Evolutionary conservation across 2,329 filamentous ascomycete species (phyloP).

Genomic region (Exophiala oligosperma): DNA sequence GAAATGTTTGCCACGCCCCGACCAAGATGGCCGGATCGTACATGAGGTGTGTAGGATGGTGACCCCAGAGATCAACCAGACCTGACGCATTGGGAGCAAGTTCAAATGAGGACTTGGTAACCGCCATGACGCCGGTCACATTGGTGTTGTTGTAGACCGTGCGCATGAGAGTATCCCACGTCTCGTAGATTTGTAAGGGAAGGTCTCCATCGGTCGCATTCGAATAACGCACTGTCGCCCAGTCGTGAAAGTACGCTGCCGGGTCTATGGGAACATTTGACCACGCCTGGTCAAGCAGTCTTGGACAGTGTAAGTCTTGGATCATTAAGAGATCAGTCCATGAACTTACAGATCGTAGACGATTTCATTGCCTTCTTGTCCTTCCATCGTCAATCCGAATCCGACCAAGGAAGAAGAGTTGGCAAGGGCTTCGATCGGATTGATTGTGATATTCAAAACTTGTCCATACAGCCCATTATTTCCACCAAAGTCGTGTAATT

Average conservation of each 20-base stretch:
- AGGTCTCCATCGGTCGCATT: constrained; percentile 13
- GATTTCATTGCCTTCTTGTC: constrained; percentile 55
- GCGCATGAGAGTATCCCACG: constrained; percentile 49
- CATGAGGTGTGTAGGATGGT: constrained; percentile 44
- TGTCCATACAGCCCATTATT: constrained; percentile 54
- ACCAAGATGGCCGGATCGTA: constrained; percentile 44
- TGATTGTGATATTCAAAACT: constrained; percentile 49
- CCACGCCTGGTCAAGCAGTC: constrained; percentile 54
- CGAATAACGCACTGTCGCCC: constrained; percentile 47
- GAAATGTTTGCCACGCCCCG: constrained; percentile 42
- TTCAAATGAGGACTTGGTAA: constrained; percentile 50
- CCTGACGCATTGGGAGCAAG: constrained; percentile 45
- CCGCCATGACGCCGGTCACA: constrained; percentile 37
- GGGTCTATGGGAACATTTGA: constrained; percentile 45
- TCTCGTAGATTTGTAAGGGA: constrained; percentile 38
- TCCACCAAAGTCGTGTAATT: constrained; percentile 53
- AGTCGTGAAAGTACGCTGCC: constrained; percentile 46
- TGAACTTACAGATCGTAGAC: constrained; percentile 46
- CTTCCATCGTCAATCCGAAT: constrained; percentile 52
- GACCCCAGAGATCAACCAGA: constrained; percentile 42
- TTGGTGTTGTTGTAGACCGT: constrained; percentile 54
- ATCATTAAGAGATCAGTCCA: background rate
- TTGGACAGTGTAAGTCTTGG: background rate
- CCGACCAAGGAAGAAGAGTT: constrained; percentile 47
- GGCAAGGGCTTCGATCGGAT: constrained; percentile 46